Conservation (phyloP, 306 rosid genomes). For the Myrica gale region DNA sequence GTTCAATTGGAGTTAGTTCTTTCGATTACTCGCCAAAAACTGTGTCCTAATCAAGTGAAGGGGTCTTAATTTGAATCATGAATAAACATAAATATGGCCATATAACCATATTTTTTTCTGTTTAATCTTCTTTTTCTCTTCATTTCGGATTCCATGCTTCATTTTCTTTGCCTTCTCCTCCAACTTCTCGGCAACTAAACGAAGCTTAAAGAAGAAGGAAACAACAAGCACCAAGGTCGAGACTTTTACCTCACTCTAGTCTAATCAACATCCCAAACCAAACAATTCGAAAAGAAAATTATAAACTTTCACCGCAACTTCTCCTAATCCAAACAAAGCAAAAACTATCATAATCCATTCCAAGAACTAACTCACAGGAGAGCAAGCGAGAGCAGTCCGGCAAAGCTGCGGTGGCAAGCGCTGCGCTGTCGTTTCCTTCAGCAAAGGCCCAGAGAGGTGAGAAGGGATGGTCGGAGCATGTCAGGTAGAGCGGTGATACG, state of each 20-base stretch:
- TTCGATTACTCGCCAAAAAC: too few species aligned
- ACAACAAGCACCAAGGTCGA: background rate
- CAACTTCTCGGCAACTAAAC: background rate
- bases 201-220: background rate
- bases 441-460: conserved; percentile 72
- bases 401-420: conserved; percentile 33
- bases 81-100: background rate
- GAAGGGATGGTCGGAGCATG: conserved; percentile 50
- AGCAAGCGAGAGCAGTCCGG: conserved; percentile 40
- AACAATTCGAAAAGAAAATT: background rate
- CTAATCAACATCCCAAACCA: background rate
- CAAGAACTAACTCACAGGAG: conserved; percentile 47
- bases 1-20: too few species aligned
- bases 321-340: background rate
- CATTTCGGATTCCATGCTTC: background rate
- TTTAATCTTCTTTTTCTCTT: background rate
- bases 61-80: too few species aligned
- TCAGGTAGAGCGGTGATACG: conserved; percentile 55
- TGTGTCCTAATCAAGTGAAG: too few species aligned
- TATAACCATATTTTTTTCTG: background rate
- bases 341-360: background rate
- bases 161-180: background rate
- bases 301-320: background rate
- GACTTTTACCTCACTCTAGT: background rate
- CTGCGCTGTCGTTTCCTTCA: conserved; percentile 45